Base-by-base conservation (phyloP, 2,329 filamentous ascomycete genomes). In the Phialemonium atrogriseum region DNA sequence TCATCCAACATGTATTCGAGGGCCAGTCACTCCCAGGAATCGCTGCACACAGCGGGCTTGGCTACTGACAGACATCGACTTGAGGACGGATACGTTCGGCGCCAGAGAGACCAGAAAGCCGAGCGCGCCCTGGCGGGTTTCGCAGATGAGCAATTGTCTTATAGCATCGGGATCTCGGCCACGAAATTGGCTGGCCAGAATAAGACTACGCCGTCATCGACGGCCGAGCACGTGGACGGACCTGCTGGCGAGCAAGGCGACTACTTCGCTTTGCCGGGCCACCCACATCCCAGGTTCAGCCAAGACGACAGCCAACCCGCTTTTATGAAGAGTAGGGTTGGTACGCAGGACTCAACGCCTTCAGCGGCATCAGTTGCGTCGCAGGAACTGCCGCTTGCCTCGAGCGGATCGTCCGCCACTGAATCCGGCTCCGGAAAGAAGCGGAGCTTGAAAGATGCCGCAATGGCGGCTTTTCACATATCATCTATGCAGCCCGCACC, bases 381-480 rank as follows among this genome's bases (percentile, higher is more conserved):
- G n/a, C n/a, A n/a, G n/a, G n/a, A n/a, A n/a, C n/a, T n/a, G n/a
- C n/a, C n/a, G n/a, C n/a, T n/a, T n/a, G n/a, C n/a, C n/a, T n/a
- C n/a, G n/a, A n/a, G n/a, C n/a, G n/a, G n/a, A n/a, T n/a, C n/a
- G n/a, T n/a, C n/a, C n/a, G n/a, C n/a, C n/a, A n/a, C n/a, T n/a
- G n/a, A 20, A 4, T 39, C 43, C 10, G 30, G 19, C 7, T 14
- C 36, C 4, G 24, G 32, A n/a, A 58, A 48, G 37, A 25, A 17
- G 11, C 52, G 52, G 35, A 55, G 47, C 34, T 40, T 59, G 31
- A 54, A 45, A 33, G 57, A 55, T 32, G 54, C 55, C 10, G 54
- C 55, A 16, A 57, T 46, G 32, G 48, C 54, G 15, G 52, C 52
- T 18, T 46, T 60, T 11, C 37, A 45, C 17, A 48, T 45, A 6